Evolutionary conservation across 768 basidiomycete genomes (phyloP).

Genomic region (Mycena rebaudengoi): DNA sequence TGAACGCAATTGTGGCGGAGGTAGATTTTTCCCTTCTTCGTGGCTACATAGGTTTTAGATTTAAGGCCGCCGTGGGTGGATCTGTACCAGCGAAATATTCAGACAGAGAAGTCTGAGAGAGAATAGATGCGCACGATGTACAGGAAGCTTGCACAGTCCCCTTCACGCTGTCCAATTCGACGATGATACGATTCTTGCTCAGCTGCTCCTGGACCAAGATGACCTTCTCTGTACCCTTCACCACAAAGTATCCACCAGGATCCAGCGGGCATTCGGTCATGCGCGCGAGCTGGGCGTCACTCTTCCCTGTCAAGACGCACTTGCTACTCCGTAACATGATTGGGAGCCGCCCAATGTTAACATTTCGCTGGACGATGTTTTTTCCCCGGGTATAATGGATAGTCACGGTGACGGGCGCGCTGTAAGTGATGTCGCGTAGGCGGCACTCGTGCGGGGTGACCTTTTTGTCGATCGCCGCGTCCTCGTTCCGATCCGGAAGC

Average conservation of each 20-base stretch:
- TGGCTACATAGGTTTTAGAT: slow-evolving; percentile 97
- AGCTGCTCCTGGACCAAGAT: slow-evolving; percentile 98
- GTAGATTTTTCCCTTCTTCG: slow-evolving; percentile 94
- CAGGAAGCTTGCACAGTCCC: slow-evolving; percentile 94
- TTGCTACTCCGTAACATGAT: slow-evolving; percentile 98
- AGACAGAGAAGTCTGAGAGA: background rate
- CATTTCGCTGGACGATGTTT: slow-evolving; percentile 86
- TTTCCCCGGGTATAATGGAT: slow-evolving; percentile 95
- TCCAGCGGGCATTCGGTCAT: slow-evolving; percentile 98
- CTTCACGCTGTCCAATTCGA: slow-evolving; percentile 92
- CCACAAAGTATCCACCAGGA: slow-evolving; percentile 99
- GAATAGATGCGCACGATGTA: slow-evolving; percentile 71
- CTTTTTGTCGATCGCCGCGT: slow-evolving; percentile 76
- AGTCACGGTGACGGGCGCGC: slow-evolving; percentile 91
- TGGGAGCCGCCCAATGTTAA: slow-evolving; percentile 90
- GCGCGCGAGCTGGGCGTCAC: slow-evolving; percentile 83
- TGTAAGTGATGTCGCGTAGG: slow-evolving; percentile 93
- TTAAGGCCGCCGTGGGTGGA: slow-evolving; percentile 87
- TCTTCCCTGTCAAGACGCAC: slow-evolving; percentile 85
- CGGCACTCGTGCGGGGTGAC: slow-evolving; percentile 98
- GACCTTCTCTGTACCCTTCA: slow-evolving; percentile 99
- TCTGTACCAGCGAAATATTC: slow-evolving; percentile 44
- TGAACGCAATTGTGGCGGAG: slow-evolving; percentile 97
- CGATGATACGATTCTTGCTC: slow-evolving; percentile 99
- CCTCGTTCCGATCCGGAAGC: slow-evolving; percentile 89